Evolutionary conservation across 176 grass and related monocot species (phyloP).

Genomic region (Elaeis guineensis): DNA sequence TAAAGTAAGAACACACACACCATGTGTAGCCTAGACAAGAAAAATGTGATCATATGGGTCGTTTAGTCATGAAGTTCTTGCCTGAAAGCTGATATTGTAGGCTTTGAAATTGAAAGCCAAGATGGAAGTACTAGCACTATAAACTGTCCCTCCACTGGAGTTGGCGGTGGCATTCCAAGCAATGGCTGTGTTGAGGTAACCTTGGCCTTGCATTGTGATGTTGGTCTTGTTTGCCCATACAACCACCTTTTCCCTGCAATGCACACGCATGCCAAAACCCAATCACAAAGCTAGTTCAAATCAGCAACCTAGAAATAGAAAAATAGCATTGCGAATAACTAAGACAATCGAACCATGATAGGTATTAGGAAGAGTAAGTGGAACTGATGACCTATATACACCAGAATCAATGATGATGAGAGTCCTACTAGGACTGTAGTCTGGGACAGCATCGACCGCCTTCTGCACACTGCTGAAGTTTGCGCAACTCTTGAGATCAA

Average conservation of each 20-base stretch:
- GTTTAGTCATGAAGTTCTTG: neutral
- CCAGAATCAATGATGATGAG: conserved; percentile 58
- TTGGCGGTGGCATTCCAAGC: conserved; percentile 71
- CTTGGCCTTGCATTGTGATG: conserved; percentile 55
- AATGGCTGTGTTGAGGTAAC: conserved; percentile 49
- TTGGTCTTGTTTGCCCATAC: conserved; percentile 59
- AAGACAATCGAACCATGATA: too few relatives aligned
- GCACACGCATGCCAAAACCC: neutral
- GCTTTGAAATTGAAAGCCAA: conserved; percentile 49
- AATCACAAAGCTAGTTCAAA: neutral
- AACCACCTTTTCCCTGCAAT: conserved; percentile 60
- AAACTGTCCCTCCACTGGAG: conserved; percentile 51
- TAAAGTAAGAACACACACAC: too few relatives aligned
- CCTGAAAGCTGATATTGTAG: conserved; percentile 67
- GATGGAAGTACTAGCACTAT: conserved; percentile 53
- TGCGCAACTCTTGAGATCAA: conserved; percentile 57
- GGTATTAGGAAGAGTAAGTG: neutral
- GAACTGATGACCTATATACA: conserved; percentile 32
- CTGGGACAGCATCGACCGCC: conserved; percentile 56
- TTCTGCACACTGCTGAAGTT: conserved; percentile 71
- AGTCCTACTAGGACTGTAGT: conserved; percentile 29
- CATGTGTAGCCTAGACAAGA: too few relatives aligned
- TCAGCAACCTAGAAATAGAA: neutral
- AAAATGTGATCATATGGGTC: too few relatives aligned
- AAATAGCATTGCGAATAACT: neutral